Evolutionary conservation across 1,284 basidiomycete species (phyloP).

Genomic region (Malassezia equina): DNA sequence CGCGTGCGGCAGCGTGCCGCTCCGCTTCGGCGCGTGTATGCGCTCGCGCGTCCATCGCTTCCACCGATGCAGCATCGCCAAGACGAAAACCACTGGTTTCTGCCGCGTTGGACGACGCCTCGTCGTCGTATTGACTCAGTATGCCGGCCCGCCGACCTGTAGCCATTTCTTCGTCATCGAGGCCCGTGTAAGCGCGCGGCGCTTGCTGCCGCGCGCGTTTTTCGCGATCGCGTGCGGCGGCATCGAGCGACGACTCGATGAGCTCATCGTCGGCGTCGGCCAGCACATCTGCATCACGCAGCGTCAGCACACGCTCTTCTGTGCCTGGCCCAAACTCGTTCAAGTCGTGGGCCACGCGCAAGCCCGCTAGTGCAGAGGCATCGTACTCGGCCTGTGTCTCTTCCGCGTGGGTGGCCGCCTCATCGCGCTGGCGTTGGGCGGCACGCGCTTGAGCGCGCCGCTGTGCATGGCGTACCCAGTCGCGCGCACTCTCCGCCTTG

Average conservation of each 20-base stretch:
- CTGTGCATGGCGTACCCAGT: constrained; percentile 80
- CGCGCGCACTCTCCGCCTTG: constrained; percentile 55
- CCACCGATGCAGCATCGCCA: constrained; percentile 19
- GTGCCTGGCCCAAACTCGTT: constrained; percentile 64
- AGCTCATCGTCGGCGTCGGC: constrained; percentile 96
- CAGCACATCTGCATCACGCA: constrained; percentile 87
- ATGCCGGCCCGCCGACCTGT: constrained; percentile 58
- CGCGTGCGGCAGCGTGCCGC: constrained; percentile 52
- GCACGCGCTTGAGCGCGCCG: constrained; percentile 72
- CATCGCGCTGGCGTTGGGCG: constrained; percentile 63
- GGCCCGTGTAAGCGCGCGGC: constrained; percentile 80
- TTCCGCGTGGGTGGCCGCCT: constrained; percentile 51
- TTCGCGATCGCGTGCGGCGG: constrained; percentile 67
- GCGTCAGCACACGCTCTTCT: constrained; percentile 83
- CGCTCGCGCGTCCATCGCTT: constrained; percentile 11
- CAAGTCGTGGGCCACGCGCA: constrained; percentile 92
- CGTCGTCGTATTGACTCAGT: constrained; percentile 87
- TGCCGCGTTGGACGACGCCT: constrained; percentile 55
- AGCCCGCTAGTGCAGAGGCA: constrained; percentile 65
- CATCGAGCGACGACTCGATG: constrained; percentile 83
- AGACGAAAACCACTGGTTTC: constrained; percentile 28
- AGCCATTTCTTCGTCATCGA: constrained; percentile 86
- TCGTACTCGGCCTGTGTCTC: constrained; percentile 60
- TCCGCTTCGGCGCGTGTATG: constrained; percentile 53
- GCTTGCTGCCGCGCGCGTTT: constrained; percentile 78